phyloP scores from a whole-genome alignment of 2,329 filamentous ascomycete species.

The Colletotrichum neosansevieriae region DNA sequence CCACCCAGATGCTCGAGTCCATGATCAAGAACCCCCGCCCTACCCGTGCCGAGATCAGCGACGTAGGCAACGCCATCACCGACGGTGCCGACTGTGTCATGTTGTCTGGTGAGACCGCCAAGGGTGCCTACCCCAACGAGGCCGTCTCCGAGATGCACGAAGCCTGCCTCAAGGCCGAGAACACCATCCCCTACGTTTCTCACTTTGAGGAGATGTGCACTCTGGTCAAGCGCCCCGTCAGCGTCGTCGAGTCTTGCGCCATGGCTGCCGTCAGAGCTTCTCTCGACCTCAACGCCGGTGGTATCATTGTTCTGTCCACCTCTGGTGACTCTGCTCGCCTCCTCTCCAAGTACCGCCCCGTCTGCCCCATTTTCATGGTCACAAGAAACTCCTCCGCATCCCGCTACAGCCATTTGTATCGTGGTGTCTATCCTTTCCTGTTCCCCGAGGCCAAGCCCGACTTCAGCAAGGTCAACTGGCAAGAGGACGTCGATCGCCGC shows the following conservation, averaged over 20 bases:
- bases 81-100: constrained; percentile 99
- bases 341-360: constrained; percentile 97
- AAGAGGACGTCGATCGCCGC: constrained; percentile 97
- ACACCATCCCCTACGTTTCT: constrained; percentile 95
- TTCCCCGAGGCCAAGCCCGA: constrained; percentile 95
- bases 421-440: constrained; percentile 97
- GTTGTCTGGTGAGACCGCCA: constrained; percentile 99
- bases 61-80: constrained; percentile 97
- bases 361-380: constrained; percentile 99
- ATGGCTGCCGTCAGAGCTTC: constrained; percentile 97
- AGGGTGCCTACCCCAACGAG: constrained; percentile 93
- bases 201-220: constrained; percentile 96
- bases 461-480: constrained; percentile 93
- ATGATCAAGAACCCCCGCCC: constrained; percentile 99
- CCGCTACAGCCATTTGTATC: constrained; percentile 94
- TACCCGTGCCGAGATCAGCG: constrained; percentile 97
- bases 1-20: constrained; percentile 99
- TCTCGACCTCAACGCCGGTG: constrained; percentile 95
- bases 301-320: constrained; percentile 95
- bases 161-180: constrained; percentile 95
- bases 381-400: constrained; percentile 87
- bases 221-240: constrained; percentile 84
- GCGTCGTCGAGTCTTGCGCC: constrained; percentile 91
- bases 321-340: constrained; percentile 95
- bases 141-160: constrained; percentile 98